Base-by-base conservation (phyloP, 352 stramenopile genomes). In the Phytophthora sp. region DNA sequence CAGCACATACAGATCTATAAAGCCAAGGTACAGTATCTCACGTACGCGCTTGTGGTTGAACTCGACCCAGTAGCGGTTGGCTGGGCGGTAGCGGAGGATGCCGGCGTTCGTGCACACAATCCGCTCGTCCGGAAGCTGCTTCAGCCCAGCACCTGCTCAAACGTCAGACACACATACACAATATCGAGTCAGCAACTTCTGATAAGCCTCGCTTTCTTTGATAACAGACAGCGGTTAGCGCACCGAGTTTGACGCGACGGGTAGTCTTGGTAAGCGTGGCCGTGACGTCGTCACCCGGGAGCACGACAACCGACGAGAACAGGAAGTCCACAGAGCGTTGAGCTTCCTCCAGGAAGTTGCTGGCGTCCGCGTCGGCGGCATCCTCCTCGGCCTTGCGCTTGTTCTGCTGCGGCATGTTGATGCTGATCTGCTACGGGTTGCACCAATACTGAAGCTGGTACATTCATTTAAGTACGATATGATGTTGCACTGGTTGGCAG, bases 1-100 rank as follows among this genome's bases (percentile, higher is more conserved):
- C 24, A 62, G 18, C 33, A 54, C 15, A 13, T 30, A 63, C 8
- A 21, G 35, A 56, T 7, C 27, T 12, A 39, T 27, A 31, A 54
- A 39, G 21, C 18, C 33, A 12, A 26, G 21, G 8, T 8, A 18
- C 13, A 52, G 42, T 12, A 54, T 26, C 11, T 26, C 11, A 81
- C 84, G 54, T 76, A 96, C 89, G 33, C 88, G 74, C 52, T 93
- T 94, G 74, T 93, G 76, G 65, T 93, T 87, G 63, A 81, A 92
- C n/a, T 97, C 89, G 44, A 97, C 61, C 89, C 90, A 96, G 71
- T 96, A 96, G 41, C 88, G 82, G 61, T 97, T 96, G 31, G 90
- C 77, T 41, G 86, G 86, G 11, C 85, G 82, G 65, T 96, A 96
- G 55, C 89, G 76, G 38, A 97, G 73, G 23, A 97, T 75, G 15